These are phyloP conservation scores for Baudoinia panamericana DNA, from an alignment of 495 filamentous ascomycete genomes.

Conservation along the genomic window DNA sequence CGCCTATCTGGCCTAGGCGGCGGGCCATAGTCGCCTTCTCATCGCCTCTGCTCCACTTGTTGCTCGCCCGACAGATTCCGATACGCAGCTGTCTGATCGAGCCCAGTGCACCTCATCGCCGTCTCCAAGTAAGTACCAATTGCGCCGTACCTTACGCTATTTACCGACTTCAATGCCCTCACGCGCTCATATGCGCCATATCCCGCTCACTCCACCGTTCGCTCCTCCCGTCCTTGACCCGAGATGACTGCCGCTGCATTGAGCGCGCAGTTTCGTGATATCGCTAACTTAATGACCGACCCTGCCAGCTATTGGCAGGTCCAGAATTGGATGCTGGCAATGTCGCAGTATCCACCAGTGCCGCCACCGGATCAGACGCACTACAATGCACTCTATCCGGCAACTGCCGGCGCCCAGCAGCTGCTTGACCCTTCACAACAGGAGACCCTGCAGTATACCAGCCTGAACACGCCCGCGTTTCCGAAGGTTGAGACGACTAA, in stretches of 20 bases:
- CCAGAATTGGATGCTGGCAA: constrained; percentile 18
- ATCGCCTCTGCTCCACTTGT: too few species aligned
- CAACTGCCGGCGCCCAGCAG: constrained; percentile 14
- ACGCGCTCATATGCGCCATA: too few species aligned
- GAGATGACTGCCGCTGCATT: constrained; percentile 1
- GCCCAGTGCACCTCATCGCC: too few species aligned
- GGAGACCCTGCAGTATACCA: constrained; percentile 8
- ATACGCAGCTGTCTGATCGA: too few species aligned
- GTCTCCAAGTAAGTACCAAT: too few species aligned
- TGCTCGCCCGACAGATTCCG: too few species aligned
- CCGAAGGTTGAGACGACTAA: constrained; percentile 15
- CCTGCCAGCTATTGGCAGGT: constrained; percentile 14
- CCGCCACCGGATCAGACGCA: constrained; percentile 17
- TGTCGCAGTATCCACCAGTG: constrained; percentile 21
- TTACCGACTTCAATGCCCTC: too few species aligned
- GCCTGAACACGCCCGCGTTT: constrained; percentile 13
- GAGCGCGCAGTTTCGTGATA: constrained; percentile 1
- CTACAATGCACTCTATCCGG: constrained; percentile 17
- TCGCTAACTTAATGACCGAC: neutral
- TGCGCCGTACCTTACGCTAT: too few species aligned
- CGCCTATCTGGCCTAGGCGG: too few species aligned
- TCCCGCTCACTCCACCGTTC: too few species aligned
- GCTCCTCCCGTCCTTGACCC: neutral
- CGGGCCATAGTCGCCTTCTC: too few species aligned
- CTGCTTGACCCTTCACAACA: constrained; percentile 5